These are phyloP conservation scores for Capronia americana DNA, from an alignment of 2,329 filamentous ascomycete species.

Conservation along the genomic window DNA sequence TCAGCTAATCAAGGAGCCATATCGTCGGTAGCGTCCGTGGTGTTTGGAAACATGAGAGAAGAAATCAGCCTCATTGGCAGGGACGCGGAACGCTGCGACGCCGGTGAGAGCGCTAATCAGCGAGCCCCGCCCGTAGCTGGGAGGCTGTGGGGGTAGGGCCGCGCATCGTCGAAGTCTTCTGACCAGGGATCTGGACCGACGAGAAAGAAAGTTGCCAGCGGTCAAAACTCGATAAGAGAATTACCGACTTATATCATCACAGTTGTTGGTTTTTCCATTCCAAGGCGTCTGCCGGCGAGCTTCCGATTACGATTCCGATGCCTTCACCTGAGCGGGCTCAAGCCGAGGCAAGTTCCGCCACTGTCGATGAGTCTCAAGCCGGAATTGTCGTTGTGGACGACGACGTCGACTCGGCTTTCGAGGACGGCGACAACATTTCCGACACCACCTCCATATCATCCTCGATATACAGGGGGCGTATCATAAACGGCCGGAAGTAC, in stretches of 20 bases:
- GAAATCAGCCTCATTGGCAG: background rate
- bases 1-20: background rate
- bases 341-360: background rate
- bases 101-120: background rate
- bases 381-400: conserved; percentile 14
- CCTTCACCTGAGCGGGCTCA: background rate
- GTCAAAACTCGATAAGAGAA: background rate
- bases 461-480: conserved; percentile 38
- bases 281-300: background rate
- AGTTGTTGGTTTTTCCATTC: background rate
- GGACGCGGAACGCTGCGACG: background rate
- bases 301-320: background rate
- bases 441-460: conserved; percentile 42
- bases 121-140: background rate
- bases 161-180: background rate
- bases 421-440: conserved; percentile 25
- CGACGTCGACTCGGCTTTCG: conserved; percentile 25
- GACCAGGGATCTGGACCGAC: background rate
- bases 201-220: background rate
- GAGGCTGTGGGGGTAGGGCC: background rate
- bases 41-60: background rate
- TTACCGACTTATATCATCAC: background rate
- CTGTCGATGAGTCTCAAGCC: background rate
- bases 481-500: conserved; percentile 42
- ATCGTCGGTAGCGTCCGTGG: background rate